Base-by-base conservation (phyloP, 805 yeast genomes). In the Hagleromyces aurorensis region DNA sequence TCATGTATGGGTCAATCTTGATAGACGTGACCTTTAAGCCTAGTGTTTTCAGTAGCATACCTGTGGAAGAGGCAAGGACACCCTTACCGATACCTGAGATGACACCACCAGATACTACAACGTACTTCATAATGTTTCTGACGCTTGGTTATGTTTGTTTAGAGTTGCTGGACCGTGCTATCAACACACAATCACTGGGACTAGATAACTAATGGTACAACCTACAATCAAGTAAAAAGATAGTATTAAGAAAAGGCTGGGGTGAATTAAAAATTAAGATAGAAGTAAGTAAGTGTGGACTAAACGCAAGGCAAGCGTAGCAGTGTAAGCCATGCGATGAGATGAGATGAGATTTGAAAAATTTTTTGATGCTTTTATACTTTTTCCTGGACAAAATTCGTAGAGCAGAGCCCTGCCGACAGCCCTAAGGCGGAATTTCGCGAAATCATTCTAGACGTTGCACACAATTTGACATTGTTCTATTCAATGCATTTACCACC, bases 61-160 rank as follows among this genome's bases (percentile, higher is more conserved):
- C 99, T 19, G 97, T 91, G 37, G 96, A 85, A 19, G 96, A 86
- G 38, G 99, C 98, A 36, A 81, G 70, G 40, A 91, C 98, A 61
- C 99, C 99, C 61, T 91, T 91, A 59, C 99, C 99, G 57, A 91
- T 91, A 65, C 99, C 99, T 50, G 95, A 83, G 48, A 91, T 91
- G 49, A 91, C 99, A 73, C 98, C 98, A 60, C 98, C 98, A 36
- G 97, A 87, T 26, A 91, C 98, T 52, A 91, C 93, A 52, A 91
- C 97, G 95, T 86, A 91, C 65, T 91, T 91, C 97, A 91, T 89
- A 33, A 33, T 62, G 16, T 23, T 13, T 16, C 24, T 23, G 12
- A 8, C 29, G 16, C 24, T 14, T 22, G n/a, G 16, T 16, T 23
- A 12, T 11, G 24, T 10, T 15, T 16, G 11, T 18, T 23, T 13